Conservation (phyloP, 208 protist genomes). For the Leptomonas seymouri region DNA sequence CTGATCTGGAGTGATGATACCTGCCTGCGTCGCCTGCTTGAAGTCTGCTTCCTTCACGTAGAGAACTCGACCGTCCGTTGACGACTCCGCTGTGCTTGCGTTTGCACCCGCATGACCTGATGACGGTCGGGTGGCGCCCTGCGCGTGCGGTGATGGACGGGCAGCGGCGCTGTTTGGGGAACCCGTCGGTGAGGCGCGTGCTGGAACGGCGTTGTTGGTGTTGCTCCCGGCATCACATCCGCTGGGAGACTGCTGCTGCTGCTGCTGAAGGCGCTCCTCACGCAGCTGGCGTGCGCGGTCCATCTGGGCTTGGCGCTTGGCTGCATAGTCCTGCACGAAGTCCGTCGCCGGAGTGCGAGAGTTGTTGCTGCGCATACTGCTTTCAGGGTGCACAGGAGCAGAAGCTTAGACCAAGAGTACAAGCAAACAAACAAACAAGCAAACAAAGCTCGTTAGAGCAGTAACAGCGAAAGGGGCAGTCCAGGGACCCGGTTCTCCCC, state of each 20-base stretch:
- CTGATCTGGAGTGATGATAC: constrained; percentile 87
- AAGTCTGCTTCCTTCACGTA: constrained; percentile 79
- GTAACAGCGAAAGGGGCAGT: background rate
- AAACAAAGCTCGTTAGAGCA: background rate
- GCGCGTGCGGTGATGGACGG: constrained; percentile 16
- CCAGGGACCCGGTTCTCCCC: no score
- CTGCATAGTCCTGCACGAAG: constrained; percentile 89
- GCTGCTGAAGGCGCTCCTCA: constrained; percentile 61
- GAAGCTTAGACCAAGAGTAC: constrained; percentile 2
- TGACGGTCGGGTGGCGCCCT: constrained; percentile 12
- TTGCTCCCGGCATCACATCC: constrained; percentile 10
- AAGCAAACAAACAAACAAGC: background rate
- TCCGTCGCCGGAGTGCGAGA: constrained; percentile 54
- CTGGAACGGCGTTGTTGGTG: background rate
- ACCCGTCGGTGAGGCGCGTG: background rate
- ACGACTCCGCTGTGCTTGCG: background rate
- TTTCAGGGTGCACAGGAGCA: background rate
- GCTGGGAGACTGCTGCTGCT: constrained; percentile 14
- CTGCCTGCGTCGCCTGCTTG: constrained; percentile 62
- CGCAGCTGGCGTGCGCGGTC: constrained; percentile 75
- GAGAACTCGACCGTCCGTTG: constrained; percentile 30
- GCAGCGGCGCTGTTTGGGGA: constrained; percentile 2
- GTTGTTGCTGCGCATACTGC: constrained; percentile 22
- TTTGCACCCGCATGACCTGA: background rate
- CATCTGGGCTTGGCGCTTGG: constrained; percentile 85